These are phyloP conservation scores for Trichophyton schoenleinii DNA, from an alignment of 2,329 filamentous ascomycete species.

Conservation along the genomic window DNA sequence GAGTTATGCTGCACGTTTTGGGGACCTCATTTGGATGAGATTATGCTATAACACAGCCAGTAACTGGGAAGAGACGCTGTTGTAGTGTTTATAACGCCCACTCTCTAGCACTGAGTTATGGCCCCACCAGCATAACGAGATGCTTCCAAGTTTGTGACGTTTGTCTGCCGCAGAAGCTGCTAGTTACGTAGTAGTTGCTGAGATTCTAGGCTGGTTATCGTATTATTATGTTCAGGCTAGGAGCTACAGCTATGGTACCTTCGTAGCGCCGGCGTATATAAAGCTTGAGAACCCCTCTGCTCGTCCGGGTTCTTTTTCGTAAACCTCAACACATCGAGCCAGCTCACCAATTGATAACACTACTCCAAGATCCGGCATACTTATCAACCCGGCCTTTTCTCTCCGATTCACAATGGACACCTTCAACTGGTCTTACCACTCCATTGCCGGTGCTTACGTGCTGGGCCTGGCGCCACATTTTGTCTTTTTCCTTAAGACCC, in stretches of 20 bases:
- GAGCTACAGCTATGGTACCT: neutral
- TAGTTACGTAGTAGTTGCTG: no score
- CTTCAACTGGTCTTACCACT: slow-evolving; percentile 22
- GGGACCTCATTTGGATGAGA: no score
- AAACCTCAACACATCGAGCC: neutral
- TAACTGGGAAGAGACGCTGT: neutral
- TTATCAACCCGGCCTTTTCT: neutral
- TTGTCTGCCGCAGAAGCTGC: neutral
- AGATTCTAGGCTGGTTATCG: neutral
- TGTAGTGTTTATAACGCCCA: neutral
- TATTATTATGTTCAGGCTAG: neutral
- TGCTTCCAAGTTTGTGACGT: neutral
- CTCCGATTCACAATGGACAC: slow-evolving; percentile 11
- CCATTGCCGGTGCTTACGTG: slow-evolving; percentile 22
- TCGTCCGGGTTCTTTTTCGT: neutral
- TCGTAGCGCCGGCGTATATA: neutral
- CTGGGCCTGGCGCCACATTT: slow-evolving; percentile 21
- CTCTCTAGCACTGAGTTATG: neutral
- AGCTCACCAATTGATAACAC: neutral
- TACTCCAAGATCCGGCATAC: neutral
- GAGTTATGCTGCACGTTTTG: no score
- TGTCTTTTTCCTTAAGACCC: slow-evolving; percentile 22
- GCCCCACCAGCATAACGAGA: slow-evolving; percentile 1
- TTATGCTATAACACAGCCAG: no score
- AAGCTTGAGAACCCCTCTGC: neutral